Conservation (phyloP, 148 eudicot genomes). For the Camellia granthamiana region DNA sequence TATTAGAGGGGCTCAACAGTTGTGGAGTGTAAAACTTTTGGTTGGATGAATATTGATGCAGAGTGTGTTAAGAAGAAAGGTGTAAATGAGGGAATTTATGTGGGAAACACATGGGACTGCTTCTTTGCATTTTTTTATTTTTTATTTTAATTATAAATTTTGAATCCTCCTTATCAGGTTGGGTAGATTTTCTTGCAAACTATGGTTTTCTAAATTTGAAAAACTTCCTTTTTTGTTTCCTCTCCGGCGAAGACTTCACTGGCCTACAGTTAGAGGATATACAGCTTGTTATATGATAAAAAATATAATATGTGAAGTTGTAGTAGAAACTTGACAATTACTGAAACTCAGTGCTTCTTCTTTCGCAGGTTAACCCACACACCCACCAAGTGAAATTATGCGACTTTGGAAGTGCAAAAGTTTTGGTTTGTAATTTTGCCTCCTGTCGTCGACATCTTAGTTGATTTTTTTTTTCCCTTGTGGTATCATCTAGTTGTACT, state of each 20-base stretch:
- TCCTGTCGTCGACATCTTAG: not conserved
- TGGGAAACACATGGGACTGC: no score
- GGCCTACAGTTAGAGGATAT: not conserved
- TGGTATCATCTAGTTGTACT: not conserved
- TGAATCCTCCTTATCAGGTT: no score
- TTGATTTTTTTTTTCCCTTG: not conserved
- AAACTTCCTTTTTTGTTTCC: not conserved
- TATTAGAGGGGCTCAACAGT: not conserved
- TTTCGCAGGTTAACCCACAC: conserved; percentile 74
- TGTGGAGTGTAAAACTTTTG: not conserved
- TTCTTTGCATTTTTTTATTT: no score
- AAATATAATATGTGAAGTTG: not conserved
- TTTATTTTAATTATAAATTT: no score
- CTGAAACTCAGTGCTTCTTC: not conserved
- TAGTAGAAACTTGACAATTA: not conserved
- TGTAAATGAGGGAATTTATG: no score
- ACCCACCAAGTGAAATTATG: conserved; percentile 82
- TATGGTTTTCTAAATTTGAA: not conserved
- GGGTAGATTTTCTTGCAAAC: not conserved
- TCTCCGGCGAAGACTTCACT: not conserved
- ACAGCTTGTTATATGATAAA: not conserved
- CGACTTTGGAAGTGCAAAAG: conserved; percentile 96
- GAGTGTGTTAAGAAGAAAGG: not conserved
- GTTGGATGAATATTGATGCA: not conserved
- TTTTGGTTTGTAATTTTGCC: conserved; percentile 47